Conservation (phyloP, 2,329 filamentous ascomycete genomes). For the Cryphonectria carpinicola region DNA sequence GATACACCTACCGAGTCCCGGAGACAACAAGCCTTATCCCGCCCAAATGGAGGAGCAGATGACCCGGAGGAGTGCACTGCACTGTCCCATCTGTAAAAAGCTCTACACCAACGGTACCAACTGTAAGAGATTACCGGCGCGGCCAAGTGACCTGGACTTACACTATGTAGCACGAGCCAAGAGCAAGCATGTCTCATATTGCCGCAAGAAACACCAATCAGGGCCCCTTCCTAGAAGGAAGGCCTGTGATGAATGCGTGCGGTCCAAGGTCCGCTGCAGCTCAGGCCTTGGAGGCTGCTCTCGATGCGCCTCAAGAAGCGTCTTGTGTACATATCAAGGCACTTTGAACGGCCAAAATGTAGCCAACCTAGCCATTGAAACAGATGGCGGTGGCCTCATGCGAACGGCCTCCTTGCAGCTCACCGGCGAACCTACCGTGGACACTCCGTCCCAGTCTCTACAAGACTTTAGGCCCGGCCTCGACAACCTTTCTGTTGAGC, state of each 20-base stretch:
- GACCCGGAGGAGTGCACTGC: conserved; percentile 4
- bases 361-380: conserved; percentile 5
- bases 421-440: not conserved
- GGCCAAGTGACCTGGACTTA: conserved; percentile 12
- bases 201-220: conserved; percentile 20
- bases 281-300: conserved; percentile 16
- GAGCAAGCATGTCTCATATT: conserved; percentile 25
- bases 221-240: conserved; percentile 20
- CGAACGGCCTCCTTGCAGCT: conserved; percentile 6
- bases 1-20: conserved; percentile 7
- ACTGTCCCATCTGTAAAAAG: conserved; percentile 19
- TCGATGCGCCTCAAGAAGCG: conserved; percentile 18
- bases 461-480: conserved; percentile 5
- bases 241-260: conserved; percentile 25
- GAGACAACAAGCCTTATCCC: conserved; percentile 10
- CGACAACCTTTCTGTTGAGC: conserved; percentile 4
- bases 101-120: conserved; percentile 10
- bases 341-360: conserved; percentile 1
- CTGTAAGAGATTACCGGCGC: conserved; percentile 11
- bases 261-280: conserved; percentile 22
- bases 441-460: conserved; percentile 7
- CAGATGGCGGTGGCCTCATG: conserved; percentile 7
- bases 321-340: conserved; percentile 18
- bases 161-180: conserved; percentile 16
- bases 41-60: conserved; percentile 17